These are phyloP conservation scores for Fusarium coicis DNA, from an alignment of 2,329 filamentous ascomycete species.

Conservation along the genomic window DNA sequence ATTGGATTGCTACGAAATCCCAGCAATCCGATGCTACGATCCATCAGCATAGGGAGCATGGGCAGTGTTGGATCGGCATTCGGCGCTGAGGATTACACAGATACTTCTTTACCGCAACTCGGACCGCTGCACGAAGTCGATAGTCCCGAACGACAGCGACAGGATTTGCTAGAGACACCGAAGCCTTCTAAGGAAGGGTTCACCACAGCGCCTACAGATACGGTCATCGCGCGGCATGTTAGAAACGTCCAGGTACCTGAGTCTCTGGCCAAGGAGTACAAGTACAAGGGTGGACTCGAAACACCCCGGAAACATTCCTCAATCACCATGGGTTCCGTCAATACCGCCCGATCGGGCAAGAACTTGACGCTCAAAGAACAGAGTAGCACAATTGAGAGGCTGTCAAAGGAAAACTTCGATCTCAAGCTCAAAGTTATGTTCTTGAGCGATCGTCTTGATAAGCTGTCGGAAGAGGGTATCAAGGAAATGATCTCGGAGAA, in stretches of 20 bases:
- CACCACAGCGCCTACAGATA: constrained; percentile 79
- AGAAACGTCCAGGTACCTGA: constrained; percentile 92
- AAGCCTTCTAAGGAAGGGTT: constrained; percentile 66
- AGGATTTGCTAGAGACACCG: constrained; percentile 74
- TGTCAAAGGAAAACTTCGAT: constrained; percentile 98
- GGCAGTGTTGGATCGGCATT: constrained; percentile 82
- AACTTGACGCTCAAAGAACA: constrained; percentile 95
- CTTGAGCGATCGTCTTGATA: constrained; percentile 90
- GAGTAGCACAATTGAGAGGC: constrained; percentile 93
- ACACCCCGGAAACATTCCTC: constrained; percentile 69
- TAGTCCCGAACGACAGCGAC: constrained; percentile 51
- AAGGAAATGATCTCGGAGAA: constrained; percentile 99
- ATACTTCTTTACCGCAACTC: constrained; percentile 57
- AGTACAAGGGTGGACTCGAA: constrained; percentile 74
- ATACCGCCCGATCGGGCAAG: constrained; percentile 67
- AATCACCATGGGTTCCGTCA: constrained; percentile 55
- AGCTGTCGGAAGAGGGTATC: constrained; percentile 93
- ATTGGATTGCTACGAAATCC: constrained; percentile 60
- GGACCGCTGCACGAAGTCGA: constrained; percentile 63
- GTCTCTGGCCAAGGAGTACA: constrained; percentile 86
- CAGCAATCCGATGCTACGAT: constrained; percentile 72
- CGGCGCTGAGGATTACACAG: constrained; percentile 69
- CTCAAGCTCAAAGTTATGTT: constrained; percentile 98
- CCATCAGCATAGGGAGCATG: constrained; percentile 89
- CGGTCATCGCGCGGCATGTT: constrained; percentile 86